Percentiles rank a stretch among this genome's conserved stretches.
These are phyloP conservation scores for Akanthomyces uredinophilus DNA, from an alignment of 2,329 filamentous ascomycete species.

Conservation along the genomic window DNA sequence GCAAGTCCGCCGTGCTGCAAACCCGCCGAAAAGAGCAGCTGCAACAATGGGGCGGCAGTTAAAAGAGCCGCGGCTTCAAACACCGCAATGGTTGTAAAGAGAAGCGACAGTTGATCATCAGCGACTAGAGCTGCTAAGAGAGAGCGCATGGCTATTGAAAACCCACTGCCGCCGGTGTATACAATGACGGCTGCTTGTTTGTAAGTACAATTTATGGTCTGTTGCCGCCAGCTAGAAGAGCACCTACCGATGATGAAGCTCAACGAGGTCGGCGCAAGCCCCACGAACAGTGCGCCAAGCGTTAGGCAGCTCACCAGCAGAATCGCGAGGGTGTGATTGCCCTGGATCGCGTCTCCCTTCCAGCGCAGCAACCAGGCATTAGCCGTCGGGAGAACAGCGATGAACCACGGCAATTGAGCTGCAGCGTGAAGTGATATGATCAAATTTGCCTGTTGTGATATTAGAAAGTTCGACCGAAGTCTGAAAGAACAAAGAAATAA, in stretches of 20 bases:
- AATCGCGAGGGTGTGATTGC: background rate
- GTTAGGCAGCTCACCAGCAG: background rate
- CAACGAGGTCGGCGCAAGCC: background rate
- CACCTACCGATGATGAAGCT: background rate
- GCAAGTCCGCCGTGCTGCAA: background rate
- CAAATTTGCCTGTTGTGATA: background rate
- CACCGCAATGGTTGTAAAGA: conserved; percentile 6
- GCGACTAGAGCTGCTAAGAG: background rate
- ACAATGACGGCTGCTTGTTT: background rate
- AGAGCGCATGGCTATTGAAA: conserved; percentile 1
- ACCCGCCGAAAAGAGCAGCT: background rate
- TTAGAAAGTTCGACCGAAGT: no score
- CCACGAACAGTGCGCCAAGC: background rate
- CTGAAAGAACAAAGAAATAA: no score
- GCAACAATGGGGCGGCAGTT: background rate
- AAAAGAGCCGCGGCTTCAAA: background rate
- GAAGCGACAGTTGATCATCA: background rate
- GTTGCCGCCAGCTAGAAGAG: no score
- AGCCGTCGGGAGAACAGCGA: background rate
- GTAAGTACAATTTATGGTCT: background rate
- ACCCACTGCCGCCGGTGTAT: no score
- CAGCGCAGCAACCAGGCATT: background rate
- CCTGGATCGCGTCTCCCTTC: background rate
- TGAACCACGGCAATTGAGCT: conserved; percentile 1
- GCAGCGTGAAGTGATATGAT: background rate